phyloP scores from a whole-genome alignment of 2,329 filamentous ascomycete genomes.

The Beauveria medogensis region DNA sequence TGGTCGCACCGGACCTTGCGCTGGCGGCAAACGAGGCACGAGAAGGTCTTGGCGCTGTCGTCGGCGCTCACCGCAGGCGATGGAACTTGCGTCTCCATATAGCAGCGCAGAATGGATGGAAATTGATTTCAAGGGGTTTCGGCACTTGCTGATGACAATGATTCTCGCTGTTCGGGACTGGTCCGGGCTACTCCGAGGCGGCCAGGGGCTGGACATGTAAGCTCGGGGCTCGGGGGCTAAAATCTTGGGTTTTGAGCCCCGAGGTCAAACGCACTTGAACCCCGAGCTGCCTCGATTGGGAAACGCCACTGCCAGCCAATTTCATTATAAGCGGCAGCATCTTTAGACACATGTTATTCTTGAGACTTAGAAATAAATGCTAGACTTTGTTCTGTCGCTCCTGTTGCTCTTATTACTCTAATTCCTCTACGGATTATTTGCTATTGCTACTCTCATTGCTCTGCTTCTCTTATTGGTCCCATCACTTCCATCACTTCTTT shows the following conservation, averaged over 20 bases:
- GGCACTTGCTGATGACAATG: no score
- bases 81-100: background rate
- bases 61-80: background rate
- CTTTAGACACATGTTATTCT: no score
- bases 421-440: no score
- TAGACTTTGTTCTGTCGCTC: background rate
- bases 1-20: constrained; percentile 37
- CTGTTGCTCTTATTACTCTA: background rate
- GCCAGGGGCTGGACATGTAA: background rate
- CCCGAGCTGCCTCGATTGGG: background rate
- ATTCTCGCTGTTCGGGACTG: background rate
- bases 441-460: no score
- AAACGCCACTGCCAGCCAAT: background rate
- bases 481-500: no score
- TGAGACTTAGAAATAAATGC: no score
- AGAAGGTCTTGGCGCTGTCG: constrained; percentile 11
- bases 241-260: constrained; percentile 3
- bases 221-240: constrained; percentile 9
- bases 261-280: background rate
- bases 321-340: background rate
- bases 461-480: no score
- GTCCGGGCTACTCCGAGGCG: background rate
- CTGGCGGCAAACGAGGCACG: constrained; percentile 29
- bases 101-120: no score
- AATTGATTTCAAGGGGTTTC: no score